Evolutionary conservation across 2,329 filamentous ascomycete species (phyloP).

Genomic region (Dothideomycetes sp.): DNA sequence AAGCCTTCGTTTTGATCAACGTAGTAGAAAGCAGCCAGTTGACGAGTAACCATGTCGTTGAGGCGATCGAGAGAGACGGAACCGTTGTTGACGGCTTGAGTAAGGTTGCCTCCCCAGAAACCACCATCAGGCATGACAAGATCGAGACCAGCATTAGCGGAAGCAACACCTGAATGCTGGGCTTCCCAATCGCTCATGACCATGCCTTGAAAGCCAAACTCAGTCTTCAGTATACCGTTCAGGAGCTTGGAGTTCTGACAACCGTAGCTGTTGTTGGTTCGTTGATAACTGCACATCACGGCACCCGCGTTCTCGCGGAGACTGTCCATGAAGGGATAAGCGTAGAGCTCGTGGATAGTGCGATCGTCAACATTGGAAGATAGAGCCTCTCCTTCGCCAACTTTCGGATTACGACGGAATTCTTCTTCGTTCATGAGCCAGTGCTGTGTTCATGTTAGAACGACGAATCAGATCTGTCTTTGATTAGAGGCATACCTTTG

Average conservation of each 20-base stretch:
- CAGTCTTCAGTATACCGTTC: conserved; percentile 62
- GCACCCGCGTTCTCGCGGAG: conserved; percentile 22
- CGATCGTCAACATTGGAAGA: conserved; percentile 23
- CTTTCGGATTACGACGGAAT: conserved; percentile 13
- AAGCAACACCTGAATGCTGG: conserved; percentile 50
- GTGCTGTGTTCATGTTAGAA: conserved; percentile 33
- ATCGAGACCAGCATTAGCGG: conserved; percentile 53
- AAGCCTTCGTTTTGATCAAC: conserved; percentile 51
- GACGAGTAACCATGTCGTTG: conserved; percentile 48
- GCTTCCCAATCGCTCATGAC: conserved; percentile 60
- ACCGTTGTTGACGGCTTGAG: conserved; percentile 45
- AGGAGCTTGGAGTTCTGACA: conserved; percentile 54
- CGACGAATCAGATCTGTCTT: not conserved
- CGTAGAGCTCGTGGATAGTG: conserved; percentile 22
- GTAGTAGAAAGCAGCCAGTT: conserved; percentile 46
- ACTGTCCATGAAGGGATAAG: conserved; percentile 26
- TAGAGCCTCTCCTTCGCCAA: conserved; percentile 23
- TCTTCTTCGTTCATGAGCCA: conserved; percentile 16
- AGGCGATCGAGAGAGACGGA: conserved; percentile 46
- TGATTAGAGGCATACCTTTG: conserved; percentile 28
- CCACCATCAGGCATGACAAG: conserved; percentile 52
- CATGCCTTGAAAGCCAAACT: conserved; percentile 63
- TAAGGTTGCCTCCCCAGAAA: conserved; percentile 27
- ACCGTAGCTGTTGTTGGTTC: conserved; percentile 55
- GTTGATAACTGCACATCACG: conserved; percentile 28